A percentile compares a stretch with the other conserved stretches of the same genome.
These are phyloP conservation scores for Sorghum bicolor DNA, from an alignment of 176 grass and related monocot species.

Conservation along the genomic window DNA sequence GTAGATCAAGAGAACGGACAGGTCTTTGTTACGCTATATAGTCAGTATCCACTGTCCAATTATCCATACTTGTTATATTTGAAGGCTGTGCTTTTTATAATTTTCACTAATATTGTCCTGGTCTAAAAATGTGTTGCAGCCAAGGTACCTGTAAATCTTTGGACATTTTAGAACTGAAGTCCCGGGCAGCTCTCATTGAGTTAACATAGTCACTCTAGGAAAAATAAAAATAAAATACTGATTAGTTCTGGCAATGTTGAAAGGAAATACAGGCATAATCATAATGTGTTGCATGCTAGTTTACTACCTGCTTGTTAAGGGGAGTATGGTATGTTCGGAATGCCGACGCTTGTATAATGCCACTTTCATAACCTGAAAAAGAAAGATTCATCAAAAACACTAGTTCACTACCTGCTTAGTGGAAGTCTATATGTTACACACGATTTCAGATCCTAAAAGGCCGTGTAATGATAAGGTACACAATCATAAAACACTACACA, in stretches of 20 bases:
- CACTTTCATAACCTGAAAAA: constrained; percentile 78
- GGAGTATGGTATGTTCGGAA: constrained; percentile 98
- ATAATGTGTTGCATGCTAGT: constrained; percentile 23
- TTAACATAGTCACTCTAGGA: constrained; percentile 91
- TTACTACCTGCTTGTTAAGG: constrained; percentile 92
- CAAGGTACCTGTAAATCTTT: constrained; percentile 74
- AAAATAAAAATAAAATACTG: neutral
- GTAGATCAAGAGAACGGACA: neutral
- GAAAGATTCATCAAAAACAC: constrained; percentile 6
- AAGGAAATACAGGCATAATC: neutral
- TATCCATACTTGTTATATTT: neutral
- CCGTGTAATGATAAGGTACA: constrained; percentile 9
- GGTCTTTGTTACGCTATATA: neutral
- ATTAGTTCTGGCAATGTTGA: constrained; percentile 29
- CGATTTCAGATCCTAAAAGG: constrained; percentile 20
- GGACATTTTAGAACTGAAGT: constrained; percentile 91
- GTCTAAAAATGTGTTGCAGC: neutral
- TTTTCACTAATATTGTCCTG: neutral
- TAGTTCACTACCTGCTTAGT: constrained; percentile 3
- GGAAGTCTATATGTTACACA: constrained; percentile 10
- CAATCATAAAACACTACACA: constrained; percentile 35
- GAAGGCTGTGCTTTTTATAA: constrained; percentile 4
- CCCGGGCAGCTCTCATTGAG: constrained; percentile 83
- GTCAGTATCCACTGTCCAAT: neutral
- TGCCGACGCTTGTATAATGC: constrained; percentile 69